Evolutionary conservation across 1,284 basidiomycete genomes (phyloP).

Genomic region (Rhodotorula sp.): DNA sequence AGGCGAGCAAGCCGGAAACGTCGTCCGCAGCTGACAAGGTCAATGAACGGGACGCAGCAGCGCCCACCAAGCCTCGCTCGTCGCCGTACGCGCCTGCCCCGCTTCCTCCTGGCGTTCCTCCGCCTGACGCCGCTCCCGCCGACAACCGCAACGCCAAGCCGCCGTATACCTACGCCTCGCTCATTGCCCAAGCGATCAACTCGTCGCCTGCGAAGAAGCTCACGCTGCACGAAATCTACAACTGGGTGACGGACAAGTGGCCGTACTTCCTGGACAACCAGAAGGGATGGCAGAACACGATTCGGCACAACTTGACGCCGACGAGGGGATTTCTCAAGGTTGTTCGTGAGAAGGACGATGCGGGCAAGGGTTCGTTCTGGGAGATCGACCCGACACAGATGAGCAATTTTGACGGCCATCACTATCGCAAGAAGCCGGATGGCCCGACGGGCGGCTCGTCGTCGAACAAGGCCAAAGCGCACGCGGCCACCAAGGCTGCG

Average conservation of each 20-base stretch:
- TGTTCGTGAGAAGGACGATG: conserved; percentile 14
- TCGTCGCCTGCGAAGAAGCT: conserved; percentile 20
- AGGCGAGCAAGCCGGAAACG: too few species aligned
- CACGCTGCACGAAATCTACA: conserved; percentile 40
- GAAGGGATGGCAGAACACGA: conserved; percentile 41
- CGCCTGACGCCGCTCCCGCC: conserved; percentile 18
- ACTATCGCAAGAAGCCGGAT: conserved; percentile 29
- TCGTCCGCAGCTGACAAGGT: neutral
- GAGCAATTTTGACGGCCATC: conserved; percentile 35
- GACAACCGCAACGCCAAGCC: conserved; percentile 35
- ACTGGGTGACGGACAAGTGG: conserved; percentile 41
- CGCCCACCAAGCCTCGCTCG: conserved; percentile 19
- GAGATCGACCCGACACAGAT: conserved; percentile 35
- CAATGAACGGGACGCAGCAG: neutral
- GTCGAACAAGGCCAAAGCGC: conserved; percentile 4
- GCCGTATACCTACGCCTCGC: conserved; percentile 44
- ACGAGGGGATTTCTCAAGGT: conserved; percentile 43
- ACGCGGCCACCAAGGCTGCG: neutral
- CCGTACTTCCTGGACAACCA: conserved; percentile 42
- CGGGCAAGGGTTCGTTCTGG: conserved; percentile 39
- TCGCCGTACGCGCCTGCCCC: conserved; percentile 30
- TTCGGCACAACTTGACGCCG: conserved; percentile 43
- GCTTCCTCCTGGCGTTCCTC: conserved; percentile 7
- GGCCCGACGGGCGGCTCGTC: conserved; percentile 1
- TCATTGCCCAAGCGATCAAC: conserved; percentile 44